These are phyloP conservation scores for Trametes cinnabarina DNA, from an alignment of 768 basidiomycete genomes.

Conservation along the genomic window DNA sequence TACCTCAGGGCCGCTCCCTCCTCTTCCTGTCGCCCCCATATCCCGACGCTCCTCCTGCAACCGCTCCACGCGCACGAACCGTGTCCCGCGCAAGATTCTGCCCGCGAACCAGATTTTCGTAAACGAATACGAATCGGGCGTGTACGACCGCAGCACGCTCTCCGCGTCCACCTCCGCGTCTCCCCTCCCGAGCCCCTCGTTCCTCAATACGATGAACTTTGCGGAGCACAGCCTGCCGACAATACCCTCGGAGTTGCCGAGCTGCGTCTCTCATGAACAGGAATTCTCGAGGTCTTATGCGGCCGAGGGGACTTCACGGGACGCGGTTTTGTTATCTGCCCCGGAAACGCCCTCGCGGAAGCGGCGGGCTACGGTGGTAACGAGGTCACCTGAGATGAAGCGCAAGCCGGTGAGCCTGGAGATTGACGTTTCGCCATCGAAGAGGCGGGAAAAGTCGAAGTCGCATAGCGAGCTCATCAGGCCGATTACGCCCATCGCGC, in stretches of 20 bases:
- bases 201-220: conserved; percentile 14
- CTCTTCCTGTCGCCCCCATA: conserved; percentile 61
- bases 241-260: conserved; percentile 27
- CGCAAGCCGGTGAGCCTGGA: conserved; percentile 26
- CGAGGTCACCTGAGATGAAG: conserved; percentile 51
- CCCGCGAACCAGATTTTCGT: conserved; percentile 72
- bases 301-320: not conserved
- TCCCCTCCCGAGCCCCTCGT: conserved; percentile 13
- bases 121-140: conserved; percentile 31
- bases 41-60: conserved; percentile 47
- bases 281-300: not conserved
- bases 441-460: conserved; percentile 62
- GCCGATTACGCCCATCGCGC: conserved; percentile 65
- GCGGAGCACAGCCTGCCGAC: conserved; percentile 22
- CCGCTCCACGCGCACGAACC: conserved; percentile 45
- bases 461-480: conserved; percentile 63
- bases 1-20: conserved; percentile 48
- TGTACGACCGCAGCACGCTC: conserved; percentile 32
- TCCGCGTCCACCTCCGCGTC: conserved; percentile 18
- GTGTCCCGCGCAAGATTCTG: conserved; percentile 60
- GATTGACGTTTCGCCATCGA: conserved; percentile 58
- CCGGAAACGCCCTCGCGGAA: conserved; percentile 35
- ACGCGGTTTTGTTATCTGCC: conserved; percentile 14
- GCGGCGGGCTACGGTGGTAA: conserved; percentile 66
- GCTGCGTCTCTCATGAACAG: conserved; percentile 7